Conservation (phyloP, 495 filamentous ascomycete genomes). For the Penicillium taxi region DNA sequence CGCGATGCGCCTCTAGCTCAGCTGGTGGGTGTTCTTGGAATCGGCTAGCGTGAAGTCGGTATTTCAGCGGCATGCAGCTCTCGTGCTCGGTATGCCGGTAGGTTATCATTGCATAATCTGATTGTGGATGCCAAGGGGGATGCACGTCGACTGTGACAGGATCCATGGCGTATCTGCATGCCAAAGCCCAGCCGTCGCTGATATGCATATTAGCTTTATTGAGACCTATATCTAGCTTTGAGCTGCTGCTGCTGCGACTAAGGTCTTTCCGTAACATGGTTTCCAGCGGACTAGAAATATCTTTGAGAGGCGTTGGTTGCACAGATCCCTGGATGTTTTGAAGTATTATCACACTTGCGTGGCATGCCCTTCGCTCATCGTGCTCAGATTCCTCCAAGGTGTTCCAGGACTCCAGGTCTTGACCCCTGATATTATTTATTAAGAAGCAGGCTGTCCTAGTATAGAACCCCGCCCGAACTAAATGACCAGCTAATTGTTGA, state of each 20-base stretch:
- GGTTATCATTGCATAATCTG: conserved; percentile 34
- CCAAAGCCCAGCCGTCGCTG: conserved; percentile 34
- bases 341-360: conserved; percentile 33
- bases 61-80: conserved; percentile 34
- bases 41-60: conserved; percentile 33
- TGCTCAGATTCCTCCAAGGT: conserved; percentile 21
- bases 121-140: conserved; percentile 37
- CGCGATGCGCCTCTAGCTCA: conserved; percentile 22
- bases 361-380: conserved; percentile 32
- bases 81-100: conserved; percentile 38
- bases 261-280: conserved; percentile 3
- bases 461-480: conserved; percentile 30
- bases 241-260: conserved; percentile 5
- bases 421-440: conserved; percentile 24
- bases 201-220: conserved; percentile 28
- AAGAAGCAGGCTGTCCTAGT: conserved; percentile 30
- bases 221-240: conserved; percentile 30
- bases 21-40: conserved; percentile 27
- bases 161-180: conserved; percentile 31
- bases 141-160: conserved; percentile 18
- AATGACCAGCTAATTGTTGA: conserved; percentile 23
- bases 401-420: conserved; percentile 12
- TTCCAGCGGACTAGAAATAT: not conserved
- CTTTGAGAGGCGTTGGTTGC: conserved; percentile 6
- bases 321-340: conserved; percentile 26